Base-by-base conservation (phyloP, 2,329 filamentous ascomycete genomes). In the Pseudogymnoascus destructans region DNA sequence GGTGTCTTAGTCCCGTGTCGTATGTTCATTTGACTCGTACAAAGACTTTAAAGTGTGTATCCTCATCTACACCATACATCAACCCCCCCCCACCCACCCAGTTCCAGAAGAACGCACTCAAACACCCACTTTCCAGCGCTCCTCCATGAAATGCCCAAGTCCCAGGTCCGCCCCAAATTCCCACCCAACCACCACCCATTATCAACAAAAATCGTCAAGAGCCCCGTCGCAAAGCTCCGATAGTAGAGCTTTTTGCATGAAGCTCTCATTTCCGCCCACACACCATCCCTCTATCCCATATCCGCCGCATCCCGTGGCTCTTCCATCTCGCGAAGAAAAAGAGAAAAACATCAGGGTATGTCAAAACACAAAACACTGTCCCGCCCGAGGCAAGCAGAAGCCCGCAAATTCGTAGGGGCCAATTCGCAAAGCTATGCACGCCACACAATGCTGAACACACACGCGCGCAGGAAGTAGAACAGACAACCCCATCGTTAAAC, bases 21-120 rank as follows among this genome's bases (percentile, higher is more conserved):
- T 52, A 52, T 52, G 42, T 52, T 52, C 42, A 52, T 52, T 52
- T 52, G 42, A 52, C 42, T 52, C 42, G 42, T 52, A 52, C 42
- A 52, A 52, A 52, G 42, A 52, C 42, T 30, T 52, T 52, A 52
- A 52, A 27, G 33, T 9, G 42, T 52, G 42, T 52, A 17, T 27
- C 23, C 17, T 17, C 42, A 52, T 30, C 42, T 30, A 52, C 42
- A 52, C 23, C 42, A 10, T 17, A 52, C 42, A 52, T 52, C 42
- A 52, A 49, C 13, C 21, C 42, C 23, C 13, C 21, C 42, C 23
- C 42, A 27, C 42, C 42, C 23, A 27, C 10, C 42, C 21, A n/a
- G 23, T 52, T 11, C 42, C n/a, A 52, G 42, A 52, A 30, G 23
- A 52, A 52, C 42, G 42, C 23, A 30, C 42, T 52, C 23, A 30